A percentile compares a stretch with the other conserved stretches of the same genome.
These are phyloP conservation scores for Penicillium tannophilum DNA, from an alignment of 495 filamentous ascomycete species.

Conservation along the genomic window DNA sequence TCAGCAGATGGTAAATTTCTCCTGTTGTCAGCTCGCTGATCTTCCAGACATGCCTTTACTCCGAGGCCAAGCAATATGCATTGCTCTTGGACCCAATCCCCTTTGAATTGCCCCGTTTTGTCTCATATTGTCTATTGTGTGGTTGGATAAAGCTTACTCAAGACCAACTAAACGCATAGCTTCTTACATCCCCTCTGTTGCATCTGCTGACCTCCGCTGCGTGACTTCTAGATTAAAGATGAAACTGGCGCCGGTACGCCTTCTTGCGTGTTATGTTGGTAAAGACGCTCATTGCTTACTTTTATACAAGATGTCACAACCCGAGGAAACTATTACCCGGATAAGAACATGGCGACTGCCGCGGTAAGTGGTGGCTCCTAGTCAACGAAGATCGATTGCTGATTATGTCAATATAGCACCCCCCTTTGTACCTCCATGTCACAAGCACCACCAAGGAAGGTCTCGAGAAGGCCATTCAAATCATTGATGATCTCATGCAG, in stretches of 20 bases:
- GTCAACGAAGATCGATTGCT: constrained; percentile 7
- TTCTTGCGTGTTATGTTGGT: constrained; percentile 46
- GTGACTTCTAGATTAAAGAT: constrained; percentile 99
- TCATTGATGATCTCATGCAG: constrained; percentile 93
- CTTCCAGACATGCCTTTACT: constrained; percentile 53
- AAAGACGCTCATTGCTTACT: constrained; percentile 60
- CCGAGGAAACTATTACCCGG: constrained; percentile 91
- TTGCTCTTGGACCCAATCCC: constrained; percentile 40
- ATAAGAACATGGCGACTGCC: constrained; percentile 95
- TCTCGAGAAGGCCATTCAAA: constrained; percentile 79
- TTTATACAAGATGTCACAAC: constrained; percentile 96
- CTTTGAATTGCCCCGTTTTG: constrained; percentile 31
- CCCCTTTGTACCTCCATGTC: constrained; percentile 91
- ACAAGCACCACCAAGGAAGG: constrained; percentile 92
- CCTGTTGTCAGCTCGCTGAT: constrained; percentile 79
- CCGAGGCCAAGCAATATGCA: constrained; percentile 10
- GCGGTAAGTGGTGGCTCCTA: constrained; percentile 60
- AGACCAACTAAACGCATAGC: constrained; percentile 63
- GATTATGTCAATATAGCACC: constrained; percentile 60
- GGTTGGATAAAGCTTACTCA: constrained; percentile 81
- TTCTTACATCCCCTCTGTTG: constrained; percentile 75
- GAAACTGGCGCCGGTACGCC: constrained; percentile 99
- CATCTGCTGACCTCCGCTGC: constrained; percentile 95
- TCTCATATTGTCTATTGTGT: constrained; percentile 51
- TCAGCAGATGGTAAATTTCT: constrained; percentile 97